These are phyloP conservation scores for Lippia alba DNA, from an alignment of 305 asterid species.

Conservation along the genomic window DNA sequence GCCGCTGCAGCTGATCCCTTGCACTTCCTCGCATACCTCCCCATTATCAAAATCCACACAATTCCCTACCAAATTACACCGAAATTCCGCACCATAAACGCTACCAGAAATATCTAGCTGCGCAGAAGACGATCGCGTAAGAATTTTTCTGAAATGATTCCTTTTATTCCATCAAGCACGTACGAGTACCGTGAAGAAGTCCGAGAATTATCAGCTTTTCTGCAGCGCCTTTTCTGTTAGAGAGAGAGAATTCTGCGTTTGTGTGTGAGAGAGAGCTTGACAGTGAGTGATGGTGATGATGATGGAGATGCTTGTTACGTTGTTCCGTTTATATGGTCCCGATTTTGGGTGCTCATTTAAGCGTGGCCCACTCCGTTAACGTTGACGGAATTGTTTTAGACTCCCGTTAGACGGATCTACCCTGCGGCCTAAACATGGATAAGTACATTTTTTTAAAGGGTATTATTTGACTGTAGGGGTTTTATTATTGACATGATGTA, in stretches of 20 bases:
- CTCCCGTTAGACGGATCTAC: constrained; percentile 47
- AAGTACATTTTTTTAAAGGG: not conserved
- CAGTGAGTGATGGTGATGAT: constrained; percentile 32
- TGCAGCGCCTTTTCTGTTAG: constrained; percentile 35
- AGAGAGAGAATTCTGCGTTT: constrained; percentile 18
- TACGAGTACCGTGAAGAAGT: constrained; percentile 26
- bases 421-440: constrained; percentile 21
- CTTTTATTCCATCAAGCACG: constrained; percentile 11
- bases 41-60: constrained; percentile 19
- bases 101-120: not conserved
- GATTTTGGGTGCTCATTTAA: constrained; percentile 23
- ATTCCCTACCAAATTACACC: not conserved
- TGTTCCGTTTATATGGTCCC: constrained; percentile 38
- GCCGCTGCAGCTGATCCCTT: constrained; percentile 37
- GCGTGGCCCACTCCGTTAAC: constrained; percentile 32
- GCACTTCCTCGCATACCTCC: constrained; percentile 37
- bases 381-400: constrained; percentile 41
- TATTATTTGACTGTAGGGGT: not conserved
- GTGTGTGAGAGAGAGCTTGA: constrained; percentile 38
- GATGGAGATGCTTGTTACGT: constrained; percentile 41
- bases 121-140: not conserved
- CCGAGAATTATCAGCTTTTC: constrained; percentile 34
- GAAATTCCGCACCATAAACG: not conserved
- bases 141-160: not conserved
- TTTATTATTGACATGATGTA: not conserved